Percentiles rank a stretch among this genome's conserved stretches.
phyloP scores from a whole-genome alignment of 1,284 basidiomycete species.

The Malassezia pachydermatis region DNA sequence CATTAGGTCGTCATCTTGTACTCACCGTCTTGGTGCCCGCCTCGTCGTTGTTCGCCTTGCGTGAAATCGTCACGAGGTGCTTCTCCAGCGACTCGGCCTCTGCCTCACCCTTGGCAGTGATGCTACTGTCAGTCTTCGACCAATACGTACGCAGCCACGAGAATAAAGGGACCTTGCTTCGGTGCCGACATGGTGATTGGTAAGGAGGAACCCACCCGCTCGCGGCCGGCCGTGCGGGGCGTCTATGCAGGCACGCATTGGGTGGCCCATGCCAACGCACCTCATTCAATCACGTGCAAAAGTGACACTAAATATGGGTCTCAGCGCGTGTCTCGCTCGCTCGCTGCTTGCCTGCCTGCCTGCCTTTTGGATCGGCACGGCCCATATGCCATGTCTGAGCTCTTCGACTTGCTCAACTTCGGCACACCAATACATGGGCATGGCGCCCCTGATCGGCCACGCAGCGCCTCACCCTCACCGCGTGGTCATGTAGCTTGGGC shows the following conservation, averaged over 20 bases:
- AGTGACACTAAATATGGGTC: not conserved
- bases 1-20: slow-evolving; percentile 1
- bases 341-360: too few species aligned
- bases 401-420: slow-evolving; percentile 16
- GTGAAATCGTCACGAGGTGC: not conserved
- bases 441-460: slow-evolving; percentile 2
- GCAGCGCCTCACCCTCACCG: slow-evolving; percentile 14
- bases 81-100: slow-evolving; percentile 10
- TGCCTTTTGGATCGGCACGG: not conserved
- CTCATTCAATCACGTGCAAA: too few species aligned
- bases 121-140: slow-evolving; percentile 5
- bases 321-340: not conserved
- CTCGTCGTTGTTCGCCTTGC: slow-evolving; percentile 16
- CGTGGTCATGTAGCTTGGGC: slow-evolving; percentile 9
- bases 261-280: too few species aligned
- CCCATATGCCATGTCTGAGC: slow-evolving; percentile 20
- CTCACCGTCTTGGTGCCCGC: slow-evolving; percentile 18
- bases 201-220: not conserved
- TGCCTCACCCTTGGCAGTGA: slow-evolving; percentile 9
- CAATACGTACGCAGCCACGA: slow-evolving; percentile 14
- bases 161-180: slow-evolving; percentile 15
- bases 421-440: slow-evolving; percentile 1
- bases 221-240: too few species aligned
- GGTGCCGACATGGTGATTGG: slow-evolving; percentile 7
- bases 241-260: not conserved